Conservation (phyloP, 2,329 filamentous ascomycete species). For the Colletotrichum destructivum region DNA sequence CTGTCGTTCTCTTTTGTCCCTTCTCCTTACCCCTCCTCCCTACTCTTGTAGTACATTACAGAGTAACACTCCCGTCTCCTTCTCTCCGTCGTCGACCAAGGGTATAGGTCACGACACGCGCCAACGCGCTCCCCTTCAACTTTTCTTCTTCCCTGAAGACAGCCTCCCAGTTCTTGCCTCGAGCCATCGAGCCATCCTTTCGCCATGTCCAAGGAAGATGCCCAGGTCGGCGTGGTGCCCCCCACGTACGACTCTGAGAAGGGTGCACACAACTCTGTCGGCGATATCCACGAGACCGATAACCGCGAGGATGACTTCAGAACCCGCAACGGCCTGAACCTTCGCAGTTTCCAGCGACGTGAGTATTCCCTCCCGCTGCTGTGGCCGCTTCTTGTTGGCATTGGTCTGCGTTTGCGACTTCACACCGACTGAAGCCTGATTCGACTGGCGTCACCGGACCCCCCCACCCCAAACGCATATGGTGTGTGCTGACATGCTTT, state of each 20-base stretch:
- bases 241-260: slow-evolving; percentile 44
- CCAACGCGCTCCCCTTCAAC: slow-evolving; percentile 14
- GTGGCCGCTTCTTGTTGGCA: not conserved
- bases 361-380: slow-evolving; percentile 39
- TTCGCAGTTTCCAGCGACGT: slow-evolving; percentile 56
- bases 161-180: not conserved
- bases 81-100: slow-evolving; percentile 30
- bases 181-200: slow-evolving; percentile 15
- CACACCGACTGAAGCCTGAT: not conserved
- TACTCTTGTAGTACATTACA: slow-evolving; percentile 31
- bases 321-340: slow-evolving; percentile 57
- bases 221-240: slow-evolving; percentile 37
- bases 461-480: not conserved
- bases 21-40: not conserved
- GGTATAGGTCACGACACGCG: slow-evolving; percentile 38
- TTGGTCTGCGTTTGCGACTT: slow-evolving; percentile 1
- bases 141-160: not conserved
- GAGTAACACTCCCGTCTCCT: slow-evolving; percentile 22
- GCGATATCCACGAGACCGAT: slow-evolving; percentile 35
- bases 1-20: no score
- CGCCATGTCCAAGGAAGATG: slow-evolving; percentile 39
- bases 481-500: not conserved
- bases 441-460: not conserved
- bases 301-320: slow-evolving; percentile 51
- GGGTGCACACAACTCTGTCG: slow-evolving; percentile 29